phyloP scores from a whole-genome alignment of 169 alveolate species.

The Plasmodium gonderi region DNA sequence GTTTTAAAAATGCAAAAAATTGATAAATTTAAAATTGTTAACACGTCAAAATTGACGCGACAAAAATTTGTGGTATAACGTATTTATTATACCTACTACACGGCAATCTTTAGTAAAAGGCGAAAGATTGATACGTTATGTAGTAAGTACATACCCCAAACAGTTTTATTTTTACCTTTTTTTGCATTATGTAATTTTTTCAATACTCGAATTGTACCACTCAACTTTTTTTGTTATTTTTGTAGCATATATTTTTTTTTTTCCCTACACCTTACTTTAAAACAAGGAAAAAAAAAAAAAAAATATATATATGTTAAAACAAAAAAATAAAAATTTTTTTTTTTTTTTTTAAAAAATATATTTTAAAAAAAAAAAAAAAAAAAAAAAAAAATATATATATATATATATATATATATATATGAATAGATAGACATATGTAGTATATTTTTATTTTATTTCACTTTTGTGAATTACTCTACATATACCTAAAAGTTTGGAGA shows the following conservation, averaged over 20 bases:
- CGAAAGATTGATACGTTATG: slow-evolving; percentile 95
- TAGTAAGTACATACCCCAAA: slow-evolving; percentile 72
- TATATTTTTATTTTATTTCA: too few species aligned
- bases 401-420: too few species aligned
- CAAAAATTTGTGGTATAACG: slow-evolving; percentile 81
- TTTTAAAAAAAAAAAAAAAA: too few species aligned
- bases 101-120: slow-evolving; percentile 99
- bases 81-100: slow-evolving; percentile 88
- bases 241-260: neutral
- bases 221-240: slow-evolving; percentile 4
- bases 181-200: slow-evolving; percentile 37
- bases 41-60: slow-evolving; percentile 77
- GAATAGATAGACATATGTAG: too few species aligned
- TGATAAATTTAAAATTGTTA: slow-evolving; percentile 60
- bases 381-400: too few species aligned
- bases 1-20: slow-evolving; percentile 7
- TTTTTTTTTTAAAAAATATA: neutral
- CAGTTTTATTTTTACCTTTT: neutral
- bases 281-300: neutral
- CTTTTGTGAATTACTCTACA: too few species aligned
- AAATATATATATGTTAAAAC: neutral
- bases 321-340: too few species aligned
- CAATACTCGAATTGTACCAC: slow-evolving; percentile 55
- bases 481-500: too few species aligned
- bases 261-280: neutral